Evolutionary conservation across 2,329 filamentous ascomycete genomes (phyloP), one percentile per base, ranked within the genome.

Genomic region (Drechslerella coelobrocha): DNA sequence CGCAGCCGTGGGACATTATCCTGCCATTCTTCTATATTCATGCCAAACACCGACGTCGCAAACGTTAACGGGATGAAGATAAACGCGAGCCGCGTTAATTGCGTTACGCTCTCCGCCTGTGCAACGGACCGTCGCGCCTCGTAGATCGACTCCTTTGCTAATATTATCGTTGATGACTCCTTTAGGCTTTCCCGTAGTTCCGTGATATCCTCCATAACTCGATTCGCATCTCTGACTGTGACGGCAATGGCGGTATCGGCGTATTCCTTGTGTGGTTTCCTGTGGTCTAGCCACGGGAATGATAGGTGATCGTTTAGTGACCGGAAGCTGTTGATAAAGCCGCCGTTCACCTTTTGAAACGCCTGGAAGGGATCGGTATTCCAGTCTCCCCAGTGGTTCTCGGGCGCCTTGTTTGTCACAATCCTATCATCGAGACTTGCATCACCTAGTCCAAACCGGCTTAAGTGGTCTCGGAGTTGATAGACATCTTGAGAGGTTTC

Each of bases 1-100:
- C 39, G 60, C 0, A 51, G 24, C 1, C 21, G 26, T 1, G 56
- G 65, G 2, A 69, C 68, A 34, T 72, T 61, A 2, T 47, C 71
- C 37, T 73, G 65, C 60, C 73, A 73, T 41, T 72, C 72, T 19
- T 57, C 48, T 7, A 82, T 76, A 34, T 82, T 79, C 81, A 82
- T 82, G 0, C 79, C 78, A 63, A 82, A 82, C 2, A 81, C 37
- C 1, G 78, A 78, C 0, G 80, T 77, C 27, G 80, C 76, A 47
- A 82, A 81, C 0, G 78, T 79, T 0, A 82, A 61, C 0, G 81
- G 81, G 5, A 82, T 77, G 47, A 81, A 82, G 52, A 82, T 76
- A 56, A 82, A 82, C 0, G 81, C 81, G 0, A 82, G 75, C 23
- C 80, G 77, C 0, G 81, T 82, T 1, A 82, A 73, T 53, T 78